Conservation (phyloP, 805 yeast species). For the Diddensiella transvaalensis region DNA sequence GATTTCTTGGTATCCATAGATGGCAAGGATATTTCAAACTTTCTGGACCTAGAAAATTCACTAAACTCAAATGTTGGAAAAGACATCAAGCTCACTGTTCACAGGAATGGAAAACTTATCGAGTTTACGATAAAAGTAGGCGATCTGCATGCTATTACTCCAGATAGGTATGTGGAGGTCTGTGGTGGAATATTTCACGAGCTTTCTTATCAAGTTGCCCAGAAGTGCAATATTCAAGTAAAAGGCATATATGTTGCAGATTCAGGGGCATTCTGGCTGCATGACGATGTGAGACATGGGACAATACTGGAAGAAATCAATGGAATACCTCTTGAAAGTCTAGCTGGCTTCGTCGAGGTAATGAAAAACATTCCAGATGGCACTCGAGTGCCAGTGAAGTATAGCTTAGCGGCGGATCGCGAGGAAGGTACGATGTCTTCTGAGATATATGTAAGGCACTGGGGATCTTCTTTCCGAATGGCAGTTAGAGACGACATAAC, state of each 20-base stretch:
- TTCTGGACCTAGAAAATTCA: constrained; percentile 77
- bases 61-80: constrained; percentile 69
- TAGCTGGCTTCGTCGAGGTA: constrained; percentile 73
- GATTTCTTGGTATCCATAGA: constrained; percentile 76
- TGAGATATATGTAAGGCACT: constrained; percentile 73
- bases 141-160: constrained; percentile 78
- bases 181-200: constrained; percentile 86
- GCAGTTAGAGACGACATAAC: constrained; percentile 57
- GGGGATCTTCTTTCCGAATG: constrained; percentile 67
- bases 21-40: constrained; percentile 59
- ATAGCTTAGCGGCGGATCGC: constrained; percentile 64
- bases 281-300: constrained; percentile 53
- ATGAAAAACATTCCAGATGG: constrained; percentile 76
- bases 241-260: constrained; percentile 77
- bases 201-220: constrained; percentile 83
- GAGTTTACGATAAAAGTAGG: constrained; percentile 54
- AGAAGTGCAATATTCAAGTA: constrained; percentile 78
- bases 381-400: constrained; percentile 63
- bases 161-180: constrained; percentile 73
- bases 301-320: constrained; percentile 81
- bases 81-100: constrained; percentile 52
- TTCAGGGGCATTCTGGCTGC: constrained; percentile 62
- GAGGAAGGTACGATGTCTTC: constrained; percentile 62
- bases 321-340: constrained; percentile 66
- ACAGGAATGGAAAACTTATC: constrained; percentile 68